Base-by-base conservation (phyloP, 1,284 basidiomycete species). In the Malassezia furfur region DNA sequence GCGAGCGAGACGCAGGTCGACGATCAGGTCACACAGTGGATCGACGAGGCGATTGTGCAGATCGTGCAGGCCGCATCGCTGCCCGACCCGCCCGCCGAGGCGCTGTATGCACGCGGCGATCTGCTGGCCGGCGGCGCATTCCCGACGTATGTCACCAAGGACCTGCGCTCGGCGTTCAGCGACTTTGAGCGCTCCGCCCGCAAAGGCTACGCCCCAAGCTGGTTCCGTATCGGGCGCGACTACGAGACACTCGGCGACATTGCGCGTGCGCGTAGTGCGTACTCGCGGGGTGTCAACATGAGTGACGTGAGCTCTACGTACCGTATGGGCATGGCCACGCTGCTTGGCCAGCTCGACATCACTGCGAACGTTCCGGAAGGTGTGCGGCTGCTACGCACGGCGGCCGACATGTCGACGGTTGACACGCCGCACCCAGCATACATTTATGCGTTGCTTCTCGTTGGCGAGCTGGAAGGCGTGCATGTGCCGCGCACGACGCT, bases 211-310 rank as follows among this genome's bases (percentile, higher is more conserved):
- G 62, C 70, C 9, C 59, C 69, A 12, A 67, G 64, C 0, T 96
- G 91, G 91, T 94, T 90, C 77, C 80, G 85, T 43, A 81, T 94
- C 2, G 91, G 89, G 0, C 78, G 85, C 28, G 91, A 94, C 65
- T 94, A 96, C 72, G 91, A 96, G 77, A 83, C 82, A 50, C 88
- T 91, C 58, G 83, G 82, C 22, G 87, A 93, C 72, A 45, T 65
- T 9, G 59, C 74, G 0, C 81, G 85, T 36, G 88, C 90, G 0
- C 81, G 78, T 44, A 85, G 87, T 38, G 91, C 88, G 63, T 91
- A 90, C 70, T 84, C 88, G 63, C 81, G 86, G 7, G 90, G 71
- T 14, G 88, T 84, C 31, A 82, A 82, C 59, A 76, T 79, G 15
- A 81, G 80, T 17, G 85, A 88, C 48, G 85, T 85, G 54, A 83